A percentile compares a stretch with the other conserved stretches of the same genome.
Conservation (phyloP, 495 filamentous ascomycete species). For the Ascobolus immersus region DNA sequence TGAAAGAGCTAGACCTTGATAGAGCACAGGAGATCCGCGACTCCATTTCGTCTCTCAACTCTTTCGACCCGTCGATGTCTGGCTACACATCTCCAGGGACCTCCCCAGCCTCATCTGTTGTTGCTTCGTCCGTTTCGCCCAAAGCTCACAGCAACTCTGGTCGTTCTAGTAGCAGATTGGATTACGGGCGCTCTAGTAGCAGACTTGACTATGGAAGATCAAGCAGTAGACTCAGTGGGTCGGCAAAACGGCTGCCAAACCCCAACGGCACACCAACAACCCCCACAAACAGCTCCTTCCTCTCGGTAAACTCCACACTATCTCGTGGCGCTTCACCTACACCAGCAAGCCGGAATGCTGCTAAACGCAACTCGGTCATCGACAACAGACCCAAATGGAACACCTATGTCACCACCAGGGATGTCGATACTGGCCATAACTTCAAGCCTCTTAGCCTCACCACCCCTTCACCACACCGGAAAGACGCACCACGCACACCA, state of each 20-base stretch:
- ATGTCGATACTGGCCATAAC: slow-evolving; percentile 40
- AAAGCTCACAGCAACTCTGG: too few species aligned
- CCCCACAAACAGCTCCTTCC: too few species aligned
- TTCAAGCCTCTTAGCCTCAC: slow-evolving; percentile 38
- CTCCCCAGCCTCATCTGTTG: slow-evolving; percentile 74
- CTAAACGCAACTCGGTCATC: too few species aligned
- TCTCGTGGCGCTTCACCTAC: too few species aligned
- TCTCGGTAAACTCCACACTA: too few species aligned
- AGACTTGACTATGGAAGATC: too few species aligned
- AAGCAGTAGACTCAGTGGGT: too few species aligned
- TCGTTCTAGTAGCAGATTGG: too few species aligned
- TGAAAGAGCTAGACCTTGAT: slow-evolving; percentile 47
- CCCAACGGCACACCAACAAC: too few species aligned
- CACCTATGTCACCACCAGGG: slow-evolving; percentile 39
- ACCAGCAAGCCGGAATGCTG: not conserved
- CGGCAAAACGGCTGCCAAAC: too few species aligned
- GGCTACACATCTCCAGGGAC: slow-evolving; percentile 55
- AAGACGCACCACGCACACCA: slow-evolving; percentile 19
- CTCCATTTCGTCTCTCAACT: slow-evolving; percentile 76
- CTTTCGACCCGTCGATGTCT: slow-evolving; percentile 47
- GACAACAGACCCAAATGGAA: slow-evolving; percentile 62
- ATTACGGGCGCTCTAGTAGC: too few species aligned
- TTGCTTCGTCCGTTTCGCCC: slow-evolving; percentile 13
- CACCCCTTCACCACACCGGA: slow-evolving; percentile 37
- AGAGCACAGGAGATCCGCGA: slow-evolving; percentile 56